Evolutionary conservation across 2,329 filamentous ascomycete species (phyloP), one percentile per base, ranked within the genome.

Genomic region (Talaromyces sp.): DNA sequence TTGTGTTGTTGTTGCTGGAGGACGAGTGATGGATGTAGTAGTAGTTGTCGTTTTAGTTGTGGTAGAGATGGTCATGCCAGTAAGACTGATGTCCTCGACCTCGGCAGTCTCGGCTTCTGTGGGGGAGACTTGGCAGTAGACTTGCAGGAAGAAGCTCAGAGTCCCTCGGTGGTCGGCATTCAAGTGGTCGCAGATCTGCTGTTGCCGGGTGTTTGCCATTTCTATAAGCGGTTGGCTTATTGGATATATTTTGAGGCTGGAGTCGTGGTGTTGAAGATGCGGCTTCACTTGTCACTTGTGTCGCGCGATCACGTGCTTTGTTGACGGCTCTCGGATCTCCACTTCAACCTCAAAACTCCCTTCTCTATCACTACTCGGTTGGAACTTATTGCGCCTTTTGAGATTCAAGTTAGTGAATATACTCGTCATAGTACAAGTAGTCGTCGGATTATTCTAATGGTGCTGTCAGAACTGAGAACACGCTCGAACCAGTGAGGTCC

Each of bases 141-240:
- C 84, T 64, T 86, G 86, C n/a, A 95, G 84, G 75, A 92, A 96
- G 70, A 88, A 83, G 60, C 83, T 78, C 55, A 96, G 85, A 61
- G 91, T 90, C 66, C 85, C 82, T 56, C 82, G 79, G 77, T 96
- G 93, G 74, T 93, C 89, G 50, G 80, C 79, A 77, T 97, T 96
- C 90, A 97, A 94, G 79, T 97, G 92, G 35, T 80, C 80, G 70
- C 93, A 84, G 73, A 91, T 87, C 61, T 87, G 85, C 61, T 79
- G 68, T 69, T 85, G 85, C 0, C 78, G 80, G 19, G 43, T 12
- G 12, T 11, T 46, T 24, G 43, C 11, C 43, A 46, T 46, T 46
- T 19, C 9, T 21, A 24, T 2, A 19, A 11, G 43, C 3, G 17
- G 17, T 19, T 24, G 21, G 6, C 14, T n/a, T 14, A 17, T 17